Evolutionary conservation across 1,139 yeast species (phyloP), one percentile per base, ranked within the genome.

Genomic region (Pichia sp.): DNA sequence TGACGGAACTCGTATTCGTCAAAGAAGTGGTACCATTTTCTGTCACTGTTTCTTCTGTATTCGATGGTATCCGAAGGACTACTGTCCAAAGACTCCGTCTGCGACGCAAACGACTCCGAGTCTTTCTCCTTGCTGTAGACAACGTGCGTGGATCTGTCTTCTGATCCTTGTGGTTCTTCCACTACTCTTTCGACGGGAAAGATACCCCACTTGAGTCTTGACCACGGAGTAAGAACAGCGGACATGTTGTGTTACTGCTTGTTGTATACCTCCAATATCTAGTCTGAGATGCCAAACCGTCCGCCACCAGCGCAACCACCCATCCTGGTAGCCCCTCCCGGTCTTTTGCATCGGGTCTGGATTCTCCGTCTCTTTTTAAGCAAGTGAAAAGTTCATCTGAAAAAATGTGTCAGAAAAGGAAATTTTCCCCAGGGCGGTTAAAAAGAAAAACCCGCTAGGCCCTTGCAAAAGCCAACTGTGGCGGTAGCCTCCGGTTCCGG

Each of bases 1-100:
- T 57, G 54, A 32, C 61, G 47, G 34, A 54, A 59, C 50, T 59
- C 61, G 32, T 34, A 59, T 47, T 59, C 75, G 31, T 81, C 79
- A 45, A 60, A 60, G 34, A 58, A 59, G 34, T 57, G 55, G 42
- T 53, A 83, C 87, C 88, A 82, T 53, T 75, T 76, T 51, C 87
- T 76, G 58, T 77, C 73, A 13, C 81, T 79, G 64, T 84, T 90
- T 66, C 82, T 86, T 61, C 86, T 72, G 62, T 77, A 81, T 64
- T 82, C 87, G 15, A 65, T 15, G n/a, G 16, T 40, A 19, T 42
- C 42, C 19, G 13, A n/a, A 34, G 23, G n/a, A 11, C 15, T 38
- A 8, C 29, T 86, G 86, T 65, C 78, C 66, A 49, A 86, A 71
- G 49, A 85, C 71, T 51, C 65, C 70, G 62, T 77, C 67, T 72